phyloP scores from a whole-genome alignment of 2,329 filamentous ascomycete genomes.

The Thelonectria rubi region DNA sequence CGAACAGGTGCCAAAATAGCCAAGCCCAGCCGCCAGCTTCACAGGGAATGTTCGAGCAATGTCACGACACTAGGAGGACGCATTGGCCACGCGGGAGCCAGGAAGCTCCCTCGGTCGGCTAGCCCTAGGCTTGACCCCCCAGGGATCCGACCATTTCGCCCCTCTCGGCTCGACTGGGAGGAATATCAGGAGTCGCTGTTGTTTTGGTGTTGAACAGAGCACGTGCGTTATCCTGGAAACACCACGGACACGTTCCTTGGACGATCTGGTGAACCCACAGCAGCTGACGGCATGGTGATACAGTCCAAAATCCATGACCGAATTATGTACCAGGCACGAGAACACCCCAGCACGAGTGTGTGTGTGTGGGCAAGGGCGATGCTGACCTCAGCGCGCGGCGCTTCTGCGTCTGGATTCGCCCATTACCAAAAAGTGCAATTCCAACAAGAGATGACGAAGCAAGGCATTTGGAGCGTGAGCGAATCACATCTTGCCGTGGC shows the following conservation, averaged over 20 bases:
- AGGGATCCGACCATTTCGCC: conserved; percentile 22
- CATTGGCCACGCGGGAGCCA: conserved; percentile 40
- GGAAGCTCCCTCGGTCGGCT: conserved; percentile 30
- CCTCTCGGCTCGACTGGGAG: conserved; percentile 4
- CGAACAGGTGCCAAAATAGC: conserved; percentile 14
- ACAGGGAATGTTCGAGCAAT: no score
- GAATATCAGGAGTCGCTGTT: conserved; percentile 20
- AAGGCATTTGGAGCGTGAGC: conserved; percentile 1
- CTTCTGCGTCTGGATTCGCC: conserved; percentile 29
- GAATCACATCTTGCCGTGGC: conserved; percentile 21
- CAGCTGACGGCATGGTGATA: conserved; percentile 22
- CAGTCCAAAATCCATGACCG: conserved; percentile 1
- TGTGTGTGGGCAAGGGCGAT: conserved; percentile 12
- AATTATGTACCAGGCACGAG: conserved; percentile 2
- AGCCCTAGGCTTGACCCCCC: conserved; percentile 29
- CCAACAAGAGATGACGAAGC: conserved; percentile 36
- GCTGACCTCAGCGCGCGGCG: conserved; percentile 30
- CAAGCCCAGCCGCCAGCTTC: background rate
- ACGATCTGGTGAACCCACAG: conserved; percentile 30
- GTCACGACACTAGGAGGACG: conserved; percentile 1
- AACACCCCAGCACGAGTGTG: conserved; percentile 15
- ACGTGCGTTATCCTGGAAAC: background rate
- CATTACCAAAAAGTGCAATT: conserved; percentile 20
- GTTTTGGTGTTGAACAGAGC: conserved; percentile 11
- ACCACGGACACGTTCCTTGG: conserved; percentile 11